These are phyloP conservation scores for Pseudocercospora cruenta DNA, from an alignment of 2,329 filamentous ascomycete species.

Conservation along the genomic window DNA sequence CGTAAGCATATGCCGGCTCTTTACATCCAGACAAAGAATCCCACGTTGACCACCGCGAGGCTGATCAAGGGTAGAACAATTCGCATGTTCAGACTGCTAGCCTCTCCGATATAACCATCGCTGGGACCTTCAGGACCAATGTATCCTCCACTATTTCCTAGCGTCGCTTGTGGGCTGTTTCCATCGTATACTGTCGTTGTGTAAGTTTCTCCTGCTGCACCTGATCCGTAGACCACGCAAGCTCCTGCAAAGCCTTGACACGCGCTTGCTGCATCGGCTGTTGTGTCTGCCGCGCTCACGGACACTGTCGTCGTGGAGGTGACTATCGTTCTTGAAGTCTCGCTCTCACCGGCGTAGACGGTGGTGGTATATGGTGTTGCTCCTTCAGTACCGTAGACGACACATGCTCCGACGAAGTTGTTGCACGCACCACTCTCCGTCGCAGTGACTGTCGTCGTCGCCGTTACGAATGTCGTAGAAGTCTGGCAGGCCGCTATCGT, in stretches of 20 bases:
- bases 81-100: slow-evolving; percentile 10
- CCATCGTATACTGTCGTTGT: slow-evolving; percentile 14
- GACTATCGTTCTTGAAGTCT: slow-evolving; percentile 3
- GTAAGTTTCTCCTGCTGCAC: slow-evolving; percentile 5
- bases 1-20: not conserved
- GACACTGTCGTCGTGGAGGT: slow-evolving; percentile 20
- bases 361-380: slow-evolving; percentile 17
- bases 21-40: slow-evolving; percentile 16
- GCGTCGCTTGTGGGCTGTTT: slow-evolving; percentile 3
- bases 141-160: slow-evolving; percentile 20
- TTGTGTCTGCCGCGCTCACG: slow-evolving; percentile 7
- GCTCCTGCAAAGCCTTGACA: slow-evolving; percentile 24
- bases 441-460: slow-evolving; percentile 19
- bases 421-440: slow-evolving; percentile 18
- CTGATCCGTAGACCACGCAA: slow-evolving; percentile 26
- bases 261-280: slow-evolving; percentile 13
- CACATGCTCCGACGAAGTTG: slow-evolving; percentile 22
- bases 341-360: slow-evolving; percentile 9
- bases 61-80: slow-evolving; percentile 12
- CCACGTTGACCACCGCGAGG: slow-evolving; percentile 17
- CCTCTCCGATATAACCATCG: slow-evolving; percentile 23
- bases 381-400: slow-evolving; percentile 19
- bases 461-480: slow-evolving; percentile 18
- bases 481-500: slow-evolving; percentile 13
- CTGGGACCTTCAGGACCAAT: slow-evolving; percentile 15